Percentiles rank a stretch among this genome's conserved stretches.
These are phyloP conservation scores for Plicaturopsis crispa DNA, from an alignment of 768 basidiomycete species.

Conservation along the genomic window DNA sequence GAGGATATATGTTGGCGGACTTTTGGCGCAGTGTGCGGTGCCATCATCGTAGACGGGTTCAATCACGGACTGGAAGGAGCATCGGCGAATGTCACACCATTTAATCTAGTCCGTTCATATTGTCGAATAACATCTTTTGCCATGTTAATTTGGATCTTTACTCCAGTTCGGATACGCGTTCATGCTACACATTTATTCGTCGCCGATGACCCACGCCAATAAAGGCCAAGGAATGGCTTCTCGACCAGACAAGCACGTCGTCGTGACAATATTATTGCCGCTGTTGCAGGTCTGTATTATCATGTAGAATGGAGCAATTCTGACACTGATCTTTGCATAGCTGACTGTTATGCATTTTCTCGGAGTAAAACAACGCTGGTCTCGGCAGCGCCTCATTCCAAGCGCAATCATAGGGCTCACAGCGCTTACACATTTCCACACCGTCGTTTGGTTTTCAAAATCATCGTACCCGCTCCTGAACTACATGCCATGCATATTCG, in stretches of 20 bases:
- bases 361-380: slow-evolving; percentile 55
- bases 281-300: slow-evolving; percentile 46
- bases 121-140: too few species aligned
- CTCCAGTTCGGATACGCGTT: slow-evolving; percentile 70
- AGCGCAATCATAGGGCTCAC: slow-evolving; percentile 55
- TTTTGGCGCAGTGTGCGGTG: slow-evolving; percentile 59
- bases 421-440: slow-evolving; percentile 62
- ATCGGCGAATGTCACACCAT: slow-evolving; percentile 49
- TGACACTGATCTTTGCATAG: slow-evolving; percentile 23
- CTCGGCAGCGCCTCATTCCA: slow-evolving; percentile 63
- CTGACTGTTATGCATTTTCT: slow-evolving; percentile 58
- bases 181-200: slow-evolving; percentile 66
- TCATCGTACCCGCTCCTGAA: slow-evolving; percentile 62
- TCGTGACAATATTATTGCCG: slow-evolving; percentile 68
- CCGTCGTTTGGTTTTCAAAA: slow-evolving; percentile 41
- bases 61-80: slow-evolving; percentile 63
- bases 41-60: slow-evolving; percentile 58
- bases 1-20: slow-evolving; percentile 66
- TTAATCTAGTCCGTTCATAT: slow-evolving; percentile 53
- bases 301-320: too few species aligned
- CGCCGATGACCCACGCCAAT: slow-evolving; percentile 46
- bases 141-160: too few species aligned
- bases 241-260: slow-evolving; percentile 64
- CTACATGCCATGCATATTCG: slow-evolving; percentile 67
- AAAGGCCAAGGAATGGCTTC: slow-evolving; percentile 30